Percentiles rank a stretch among this genome's conserved stretches.
Evolutionary conservation across 78 protist genomes (phyloP).

Genomic region (Mastigamoeba balamuthi): DNA sequence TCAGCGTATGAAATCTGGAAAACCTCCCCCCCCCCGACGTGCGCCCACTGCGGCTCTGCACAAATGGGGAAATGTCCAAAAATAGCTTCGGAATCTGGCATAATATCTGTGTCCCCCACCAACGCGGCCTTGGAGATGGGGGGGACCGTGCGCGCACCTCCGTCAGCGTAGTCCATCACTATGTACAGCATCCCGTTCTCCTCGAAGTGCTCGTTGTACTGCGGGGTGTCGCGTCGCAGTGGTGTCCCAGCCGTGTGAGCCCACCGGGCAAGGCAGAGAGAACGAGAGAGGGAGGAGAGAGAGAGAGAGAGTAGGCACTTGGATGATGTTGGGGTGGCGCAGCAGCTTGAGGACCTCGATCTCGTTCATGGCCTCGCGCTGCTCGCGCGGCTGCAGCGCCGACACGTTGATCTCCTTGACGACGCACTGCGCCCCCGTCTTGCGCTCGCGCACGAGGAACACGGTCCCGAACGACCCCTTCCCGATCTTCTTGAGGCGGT

Average conservation of each 20-base stretch:
- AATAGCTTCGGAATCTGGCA: neutral
- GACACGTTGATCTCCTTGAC: slow-evolving; percentile 67
- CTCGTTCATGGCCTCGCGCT: slow-evolving; percentile 55
- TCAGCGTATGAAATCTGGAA: slow-evolving; percentile 15
- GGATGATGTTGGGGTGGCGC: slow-evolving; percentile 28
- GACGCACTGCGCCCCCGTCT: slow-evolving; percentile 32
- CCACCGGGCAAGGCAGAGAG: neutral
- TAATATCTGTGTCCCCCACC: no score
- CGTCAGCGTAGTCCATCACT: slow-evolving; percentile 85
- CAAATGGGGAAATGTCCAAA: neutral
- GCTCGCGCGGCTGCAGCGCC: slow-evolving; percentile 25
- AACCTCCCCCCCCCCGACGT: slow-evolving; percentile 15
- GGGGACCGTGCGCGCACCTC: no score
- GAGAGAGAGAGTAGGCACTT: neutral
- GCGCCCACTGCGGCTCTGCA: neutral
- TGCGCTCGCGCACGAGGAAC: no score
- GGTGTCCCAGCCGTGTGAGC: neutral
- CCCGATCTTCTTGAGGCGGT: slow-evolving; percentile 52
- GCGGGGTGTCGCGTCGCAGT: slow-evolving; percentile 46
- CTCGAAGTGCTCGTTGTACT: slow-evolving; percentile 64
- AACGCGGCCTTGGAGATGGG: neutral
- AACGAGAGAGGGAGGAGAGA: neutral
- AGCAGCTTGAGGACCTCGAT: slow-evolving; percentile 35
- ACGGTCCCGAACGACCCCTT: slow-evolving; percentile 80
- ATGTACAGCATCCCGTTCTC: slow-evolving; percentile 57